These are phyloP conservation scores for Marsdenia floribunda DNA, from an alignment of 257 asterid species.

Conservation along the genomic window DNA sequence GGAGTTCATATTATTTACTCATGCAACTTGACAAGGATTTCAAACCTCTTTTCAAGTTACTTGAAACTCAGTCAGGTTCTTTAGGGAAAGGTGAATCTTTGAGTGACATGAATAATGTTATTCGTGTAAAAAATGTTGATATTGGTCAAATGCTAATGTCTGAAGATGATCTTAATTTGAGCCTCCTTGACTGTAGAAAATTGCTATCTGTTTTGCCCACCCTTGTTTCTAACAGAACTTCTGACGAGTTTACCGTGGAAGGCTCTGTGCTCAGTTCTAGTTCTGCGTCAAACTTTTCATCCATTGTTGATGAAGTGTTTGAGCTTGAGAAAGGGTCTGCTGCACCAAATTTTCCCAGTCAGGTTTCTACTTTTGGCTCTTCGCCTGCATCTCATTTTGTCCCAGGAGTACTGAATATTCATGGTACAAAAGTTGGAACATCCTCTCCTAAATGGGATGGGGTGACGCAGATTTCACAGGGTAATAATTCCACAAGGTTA, in stretches of 20 bases:
- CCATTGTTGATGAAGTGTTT: conserved; percentile 90
- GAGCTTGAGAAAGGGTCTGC: conserved; percentile 86
- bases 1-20: conserved; percentile 75
- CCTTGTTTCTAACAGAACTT: conserved; percentile 32
- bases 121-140: conserved; percentile 64
- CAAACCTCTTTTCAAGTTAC: conserved; percentile 76
- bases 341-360: conserved; percentile 34
- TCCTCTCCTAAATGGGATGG: conserved; percentile 70
- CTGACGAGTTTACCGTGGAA: conserved; percentile 46
- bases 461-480: conserved; percentile 40
- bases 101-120: conserved; percentile 54
- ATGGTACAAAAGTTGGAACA: conserved; percentile 43
- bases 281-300: conserved; percentile 50
- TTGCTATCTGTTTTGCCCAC: conserved; percentile 37
- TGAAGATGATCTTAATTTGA: conserved; percentile 79
- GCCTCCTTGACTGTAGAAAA: conserved; percentile 62
- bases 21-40: conserved; percentile 93
- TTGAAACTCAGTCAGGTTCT: conserved; percentile 71
- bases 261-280: conserved; percentile 45
- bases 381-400: conserved; percentile 60
- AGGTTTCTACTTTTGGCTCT: conserved; percentile 36
- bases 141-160: conserved; percentile 68
- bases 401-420: conserved; percentile 39
- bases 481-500: conserved; percentile 18
- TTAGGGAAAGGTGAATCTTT: conserved; percentile 56